Base-by-base conservation (phyloP, 305 asterid species). In the Fraxinus albicans region DNA sequence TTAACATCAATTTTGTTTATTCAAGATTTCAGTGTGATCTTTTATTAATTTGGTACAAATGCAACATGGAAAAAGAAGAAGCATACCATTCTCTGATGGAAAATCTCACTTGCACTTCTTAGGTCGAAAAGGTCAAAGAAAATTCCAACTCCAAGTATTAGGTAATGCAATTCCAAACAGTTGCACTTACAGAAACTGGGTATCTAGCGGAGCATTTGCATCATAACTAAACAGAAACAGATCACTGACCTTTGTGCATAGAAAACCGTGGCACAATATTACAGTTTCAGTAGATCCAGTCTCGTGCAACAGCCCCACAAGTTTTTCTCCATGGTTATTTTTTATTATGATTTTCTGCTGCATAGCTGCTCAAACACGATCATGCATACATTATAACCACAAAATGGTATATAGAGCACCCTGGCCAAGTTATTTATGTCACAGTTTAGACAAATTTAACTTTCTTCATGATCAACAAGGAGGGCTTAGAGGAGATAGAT, bases 221-320 rank as follows among this genome's bases (percentile, higher is more conserved):
- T 35, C 58, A 3, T 47, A 47, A 47, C 58, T 47, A 47, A 47
- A 47, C 6, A n/a, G 53, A 15, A 74, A 19, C 8, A n/a, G 75
- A 12, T 55, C 69, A 33, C 76, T 13, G 35, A 73, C 85, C 78
- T 82, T 82, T n/a, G 85, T 77, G 85, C 73, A 82, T 19, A 34
- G 70, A 36, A 77, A 34, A 33, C 85, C 85, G 53, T 82, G 85
- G 47, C 85, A 82, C 15, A 77, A 15, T 4, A 82, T 38, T 42
- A 77, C 85, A 53, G 77, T 33, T 69, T 50, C 73, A 7, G 47
- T 33, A 0, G 85, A 77, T 31, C 85, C 78, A 63, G 81, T 21
- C 12, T 82, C 81, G 23, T 82, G 81, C 78, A 82, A 31, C 78
- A 82, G 0, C 29, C 85, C 85, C 12, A 77, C 81, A 33, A 82